Base-by-base conservation (phyloP, 805 yeast genomes). In the Starmera pachycereana region DNA sequence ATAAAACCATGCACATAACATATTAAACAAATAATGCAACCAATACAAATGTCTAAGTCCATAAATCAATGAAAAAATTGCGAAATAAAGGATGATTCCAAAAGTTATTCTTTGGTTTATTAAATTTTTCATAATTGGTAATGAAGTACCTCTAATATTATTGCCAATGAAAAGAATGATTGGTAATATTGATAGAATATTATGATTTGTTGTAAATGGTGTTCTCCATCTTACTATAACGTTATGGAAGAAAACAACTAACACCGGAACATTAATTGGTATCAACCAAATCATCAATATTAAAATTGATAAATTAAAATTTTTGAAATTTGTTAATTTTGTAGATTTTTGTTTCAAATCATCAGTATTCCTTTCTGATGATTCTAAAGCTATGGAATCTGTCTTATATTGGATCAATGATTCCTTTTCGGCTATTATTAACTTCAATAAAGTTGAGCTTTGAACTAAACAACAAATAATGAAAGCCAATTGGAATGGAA, bases 151-250 rank as follows among this genome's bases (percentile, higher is more conserved):
- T n/a, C 69, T 60, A 28, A 66, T 68, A 51, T 80, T 71, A 36
- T 68, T 60, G 48, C 76, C 81, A 35, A 74, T 72, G 32, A 84
- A 53, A 9, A 78, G 44, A 8, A 87, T 66, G 2, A 83, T 76
- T 0, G 96, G 95, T 12, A 81, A 61, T 19, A 88, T 73, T 0
- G 95, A 82, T 39, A 88, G 58, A 33, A 84, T 65, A 53, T 86
- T 88, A 56, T 89, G 95, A 56, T 87, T 95, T 0, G 95, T 81
- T 6, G 84, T 74, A 53, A 87, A 87, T 13, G 95, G 88, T 0
- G 92, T 83, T 40, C 69, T 72, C 95, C 95, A 85, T 48, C 71
- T 74, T 14, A 86, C 69, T 1, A 82, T 71, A 43, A 87, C 65
- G 52, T 88, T 84, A 52, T 85, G 95, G 29, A 84, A 62, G 67